Percentiles rank a stretch among this genome's conserved stretches.
Conservation (phyloP, 2,329 filamentous ascomycete genomes). For the Arthrobotrys megalospora region DNA sequence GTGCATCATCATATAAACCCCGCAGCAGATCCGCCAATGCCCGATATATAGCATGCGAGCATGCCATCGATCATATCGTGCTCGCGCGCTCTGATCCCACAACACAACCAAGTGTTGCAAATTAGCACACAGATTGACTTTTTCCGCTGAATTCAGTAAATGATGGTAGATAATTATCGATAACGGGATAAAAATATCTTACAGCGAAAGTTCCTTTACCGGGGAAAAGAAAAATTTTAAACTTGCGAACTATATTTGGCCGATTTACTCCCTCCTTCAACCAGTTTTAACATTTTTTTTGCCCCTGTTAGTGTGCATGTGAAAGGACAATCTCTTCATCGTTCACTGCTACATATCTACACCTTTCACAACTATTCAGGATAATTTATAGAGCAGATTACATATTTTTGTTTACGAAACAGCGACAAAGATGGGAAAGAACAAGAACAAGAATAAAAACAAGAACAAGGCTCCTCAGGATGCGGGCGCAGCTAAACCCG, state of each 20-base stretch:
- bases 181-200: slow-evolving; percentile 25
- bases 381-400: not conserved
- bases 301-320: slow-evolving; percentile 16
- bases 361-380: not conserved
- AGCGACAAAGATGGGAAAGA: slow-evolving; percentile 28
- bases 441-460: slow-evolving; percentile 38
- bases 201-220: not conserved
- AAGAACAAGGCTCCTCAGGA: slow-evolving; percentile 23
- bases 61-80: not conserved
- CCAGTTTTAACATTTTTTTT: slow-evolving; percentile 1
- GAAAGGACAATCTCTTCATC: slow-evolving; percentile 13
- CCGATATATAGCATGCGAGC: not conserved
- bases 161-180: slow-evolving; percentile 22
- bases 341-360: not conserved
- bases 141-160: slow-evolving; percentile 11
- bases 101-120: slow-evolving; percentile 46
- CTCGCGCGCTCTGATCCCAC: not conserved
- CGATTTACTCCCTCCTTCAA: not conserved
- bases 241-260: slow-evolving; percentile 4
- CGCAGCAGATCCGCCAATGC: not conserved
- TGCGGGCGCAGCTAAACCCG: slow-evolving; percentile 9
- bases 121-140: slow-evolving; percentile 14
- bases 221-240: not conserved
- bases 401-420: not conserved
- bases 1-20: not conserved